Base-by-base conservation (phyloP, 2,329 filamentous ascomycete genomes). In the Aspergillus pseudotamarii region DNA sequence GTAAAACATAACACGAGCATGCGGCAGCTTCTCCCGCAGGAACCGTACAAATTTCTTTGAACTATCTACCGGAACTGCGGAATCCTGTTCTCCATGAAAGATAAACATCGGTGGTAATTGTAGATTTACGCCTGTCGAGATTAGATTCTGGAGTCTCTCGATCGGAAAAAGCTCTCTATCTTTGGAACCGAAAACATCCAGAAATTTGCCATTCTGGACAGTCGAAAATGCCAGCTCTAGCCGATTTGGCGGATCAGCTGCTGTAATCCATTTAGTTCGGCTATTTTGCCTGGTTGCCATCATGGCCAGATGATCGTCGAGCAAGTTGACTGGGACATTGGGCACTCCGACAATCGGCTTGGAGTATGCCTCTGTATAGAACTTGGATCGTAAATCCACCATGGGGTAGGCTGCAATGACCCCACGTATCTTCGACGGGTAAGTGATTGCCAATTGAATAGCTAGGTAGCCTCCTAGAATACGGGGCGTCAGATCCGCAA, bases 361-460 rank as follows among this genome's bases (percentile, higher is more conserved):
- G 1, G 46, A 38, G 28, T 54, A 60, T 10, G 26, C 3, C 28
- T 43, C 34, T 4, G 32, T 60, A n/a, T 60, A 60, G 58, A 60
- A 60, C 23, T 3, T 28, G 2, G 48, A 54, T 9, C 30, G n/a
- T 23, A 54, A 34, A 10, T 46, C 58, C 8, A 60, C 14, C 58
- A 60, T 60, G 2, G 58, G 50, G n/a, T 60, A 60, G 6, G 50
- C 48, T 11, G 58, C 34, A 32, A 60, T 55, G 11, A 60, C 11
- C 12, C 34, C 58, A 1, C 36, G 48, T 8, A 60, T 55, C 3
- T 55, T 14, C 5, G n/a, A 28, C 8, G 36, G 48, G 4, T 60
- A 36, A 10, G 28, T 19, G 1, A 60, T 36, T n/a, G 48, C 58
- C 1, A 60, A 16, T 14, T 60, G 58, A 3, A 45, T 45, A 9